Base-by-base conservation (phyloP, 768 basidiomycete species). In the Postia placenta region DNA sequence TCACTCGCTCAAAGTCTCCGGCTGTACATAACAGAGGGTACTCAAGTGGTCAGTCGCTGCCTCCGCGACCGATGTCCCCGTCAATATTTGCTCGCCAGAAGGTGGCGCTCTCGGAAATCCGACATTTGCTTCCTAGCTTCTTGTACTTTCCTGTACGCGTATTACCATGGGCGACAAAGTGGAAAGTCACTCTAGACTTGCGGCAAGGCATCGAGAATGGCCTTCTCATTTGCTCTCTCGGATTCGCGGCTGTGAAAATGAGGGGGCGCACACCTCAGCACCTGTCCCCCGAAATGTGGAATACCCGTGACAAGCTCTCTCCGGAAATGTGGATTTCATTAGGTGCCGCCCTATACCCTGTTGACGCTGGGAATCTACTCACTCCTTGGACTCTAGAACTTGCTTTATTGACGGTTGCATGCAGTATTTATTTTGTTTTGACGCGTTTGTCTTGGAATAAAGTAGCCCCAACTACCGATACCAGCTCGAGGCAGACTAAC, bases 1-100 rank as follows among this genome's bases (percentile, higher is more conserved):
- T 88, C 57, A 80, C 85, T 30, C 81, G 85, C n/a, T 87, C 87
- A 5, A 79, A 79, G 19, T 87, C 87, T 1, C 85, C 87, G 36
- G 76, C 72, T 11, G 61, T 78, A 12, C 51, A 54, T 12, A 12
- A 25, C 39, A 3, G 61, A 61, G 22, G 60, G 60, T 40, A 57
- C 65, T 42, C 67, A 6, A 75, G 73, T 35, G 63, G 66, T 12
- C 61, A 67, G 33, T 30, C 44, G 28, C 56, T 67, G 54, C 65
- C 69, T 53, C 51, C 67, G 42, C 50, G 64, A 47, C 56, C 64
- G 12, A 62, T 45, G 20, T 80, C 74, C 0, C 74, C 80, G 4
- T 68, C 74, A 33, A 47, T 73, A 19, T 61, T 72, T 68, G 52
- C 61, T 42, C 79, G 81, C 30, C 67, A 74, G 49, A 71, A 69